These are phyloP conservation scores for Boletus rufocinnamomeus DNA, from an alignment of 768 basidiomycete species.

Conservation along the genomic window DNA sequence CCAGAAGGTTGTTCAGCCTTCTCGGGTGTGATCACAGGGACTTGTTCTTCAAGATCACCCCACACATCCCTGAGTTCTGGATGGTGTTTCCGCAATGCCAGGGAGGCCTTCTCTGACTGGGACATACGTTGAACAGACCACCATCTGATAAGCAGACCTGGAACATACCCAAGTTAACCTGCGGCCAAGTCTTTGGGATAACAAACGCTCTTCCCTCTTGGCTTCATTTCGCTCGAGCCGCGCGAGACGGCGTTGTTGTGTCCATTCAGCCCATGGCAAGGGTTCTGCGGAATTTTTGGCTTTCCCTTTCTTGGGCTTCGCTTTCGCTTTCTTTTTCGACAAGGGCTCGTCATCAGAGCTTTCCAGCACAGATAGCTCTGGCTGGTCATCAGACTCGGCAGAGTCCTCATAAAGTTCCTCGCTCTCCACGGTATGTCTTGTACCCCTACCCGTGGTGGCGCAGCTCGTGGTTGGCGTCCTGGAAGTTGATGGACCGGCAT, in stretches of 20 bases:
- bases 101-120: conserved; percentile 70
- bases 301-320: conserved; percentile 25
- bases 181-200: conserved; percentile 65
- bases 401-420: conserved; percentile 12
- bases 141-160: conserved; percentile 9
- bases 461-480: conserved; percentile 44
- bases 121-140: conserved; percentile 8
- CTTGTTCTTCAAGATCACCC: conserved; percentile 75
- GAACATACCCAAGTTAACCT: conserved; percentile 66
- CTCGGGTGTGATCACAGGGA: conserved; percentile 62
- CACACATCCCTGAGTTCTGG: conserved; percentile 82
- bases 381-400: conserved; percentile 5
- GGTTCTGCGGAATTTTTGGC: neutral
- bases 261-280: conserved; percentile 12
- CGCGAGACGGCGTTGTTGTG: conserved; percentile 18
- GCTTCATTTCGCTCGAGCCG: conserved; percentile 30
- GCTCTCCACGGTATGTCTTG: conserved; percentile 2
- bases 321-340: conserved; percentile 38
- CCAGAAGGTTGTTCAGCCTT: conserved; percentile 77
- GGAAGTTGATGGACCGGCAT: conserved; percentile 36
- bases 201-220: conserved; percentile 49
- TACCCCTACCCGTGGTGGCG: conserved; percentile 39
- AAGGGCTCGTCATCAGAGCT: conserved; percentile 15
- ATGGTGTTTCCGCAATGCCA: conserved; percentile 68
- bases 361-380: conserved; percentile 16